Evolutionary conservation across 2,329 filamentous ascomycete genomes (phyloP), one percentile per base, ranked within the genome.

Genomic region (Calonectria pteridis): DNA sequence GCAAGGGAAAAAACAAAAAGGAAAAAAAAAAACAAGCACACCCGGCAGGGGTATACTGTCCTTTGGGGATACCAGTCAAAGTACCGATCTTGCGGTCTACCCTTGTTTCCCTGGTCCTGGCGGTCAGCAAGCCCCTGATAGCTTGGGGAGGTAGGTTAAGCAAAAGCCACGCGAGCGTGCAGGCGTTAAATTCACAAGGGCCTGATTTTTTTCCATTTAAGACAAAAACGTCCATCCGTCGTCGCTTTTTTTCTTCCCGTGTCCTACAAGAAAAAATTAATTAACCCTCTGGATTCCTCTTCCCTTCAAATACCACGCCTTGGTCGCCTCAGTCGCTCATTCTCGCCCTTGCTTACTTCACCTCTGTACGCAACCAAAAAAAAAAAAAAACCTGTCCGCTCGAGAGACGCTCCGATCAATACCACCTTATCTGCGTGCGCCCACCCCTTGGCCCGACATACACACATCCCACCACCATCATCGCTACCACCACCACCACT

Each of bases 1-100:
- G 77, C 43, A 75, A 77, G 66, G 72, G 58, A 71, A 74, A 72
- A 72, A 71, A 49, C 75, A 77, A 71, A 59, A 73, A 62, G 33
- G 31, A 53, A 59, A 66, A 71, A 50, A 35, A n/a, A 59, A 66
- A 72, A 64, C 28, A 29, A 55, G 62, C 46, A 59, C 69, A 74
- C 59, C 70, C 71, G 71, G 67, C 78, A 77, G 78, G 77, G 77
- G 70, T 67, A 40, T 71, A 70, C 68, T 28, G 29, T 69, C 55
- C 40, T 37, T 37, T 51, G 53, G 65, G 62, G 58, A 72, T 72
- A 63, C 70, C 70, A 49, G 55, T 35, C 51, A 40, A 53, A 67
- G 55, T 66, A 70, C 68, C 68, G 43, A 69, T 62, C 43, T 70
- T 69, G 67, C 67, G 53, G 67, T 62, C 67, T 62, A 58, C 67